Base-by-base conservation (phyloP, 2,329 filamentous ascomycete genomes). In the Cadophora sp. region DNA sequence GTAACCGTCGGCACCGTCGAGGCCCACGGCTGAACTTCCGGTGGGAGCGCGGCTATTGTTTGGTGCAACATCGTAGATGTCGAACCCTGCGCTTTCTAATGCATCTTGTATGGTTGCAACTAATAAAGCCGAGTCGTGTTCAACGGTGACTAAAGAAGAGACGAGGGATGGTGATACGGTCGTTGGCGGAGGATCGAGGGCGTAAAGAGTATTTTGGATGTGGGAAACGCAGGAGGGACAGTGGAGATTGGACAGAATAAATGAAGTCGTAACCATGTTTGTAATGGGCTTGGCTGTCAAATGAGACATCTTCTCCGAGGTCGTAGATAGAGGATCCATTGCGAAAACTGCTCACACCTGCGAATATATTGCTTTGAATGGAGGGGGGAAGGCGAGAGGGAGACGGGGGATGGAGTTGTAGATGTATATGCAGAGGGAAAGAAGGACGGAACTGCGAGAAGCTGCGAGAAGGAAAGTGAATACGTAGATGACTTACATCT, bases 241-340 rank as follows among this genome's bases (percentile, higher is more conserved):
- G 79, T 94, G 91, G n/a, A 94, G 83, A 77, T 94, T 93, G 69
- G 84, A 86, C 72, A 94, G 81, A 68, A 93, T 83, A 74, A 90
- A 87, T 41, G 75, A 74, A 56, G 72, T 75, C 48, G 74, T 74
- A 30, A 70, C 50, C 64, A 66, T 65, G 56, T 61, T 66, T 39
- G 36, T 39, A 39, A 39, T 39, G 27, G 62, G 43, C 13, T 18
- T 22, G 30, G n/a, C 27, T 61, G 22, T 33, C 30, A 16, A 20
- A 14, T 48, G 11, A 39, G 60, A 50, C 48, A 41, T 20, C 47
- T 53, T 43, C 14, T 53, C 59, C 24, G 48, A 55, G 22, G 22
- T 43, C 3, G 20, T 4, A 24, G 47, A 39, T 43, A 11, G 14
- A 16, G 48, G 41, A 45, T 13, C 47, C 47, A 55, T 53, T n/a